phyloP scores from a whole-genome alignment of 2,329 filamentous ascomycete species.

The Drechslerella dactyloides region DNA sequence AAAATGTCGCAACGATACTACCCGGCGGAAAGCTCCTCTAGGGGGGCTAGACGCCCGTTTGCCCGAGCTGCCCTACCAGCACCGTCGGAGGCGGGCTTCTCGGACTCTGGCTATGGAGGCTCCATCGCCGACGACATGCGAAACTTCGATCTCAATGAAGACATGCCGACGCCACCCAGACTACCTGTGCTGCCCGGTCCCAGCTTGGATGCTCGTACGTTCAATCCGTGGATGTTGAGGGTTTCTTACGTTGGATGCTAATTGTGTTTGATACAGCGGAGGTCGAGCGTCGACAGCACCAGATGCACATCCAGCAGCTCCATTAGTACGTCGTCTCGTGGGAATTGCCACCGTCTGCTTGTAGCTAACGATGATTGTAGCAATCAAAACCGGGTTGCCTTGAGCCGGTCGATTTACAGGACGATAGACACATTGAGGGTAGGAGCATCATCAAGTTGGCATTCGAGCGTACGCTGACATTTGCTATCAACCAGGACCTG shows the following conservation, averaged over 20 bases:
- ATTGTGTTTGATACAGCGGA: conserved; percentile 60
- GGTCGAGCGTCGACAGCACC: conserved; percentile 71
- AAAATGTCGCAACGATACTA: conserved; percentile 51
- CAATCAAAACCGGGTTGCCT: conserved; percentile 84
- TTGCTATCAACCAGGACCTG: conserved; percentile 62
- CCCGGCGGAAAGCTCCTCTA: conserved; percentile 50
- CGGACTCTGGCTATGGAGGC: conserved; percentile 88
- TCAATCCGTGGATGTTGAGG: conserved; percentile 51
- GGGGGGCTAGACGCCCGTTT: conserved; percentile 43
- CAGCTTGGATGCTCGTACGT: conserved; percentile 40
- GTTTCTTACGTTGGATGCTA: conserved; percentile 57
- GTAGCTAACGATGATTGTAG: conserved; percentile 55
- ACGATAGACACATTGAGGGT: conserved; percentile 80
- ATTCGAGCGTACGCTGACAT: conserved; percentile 5
- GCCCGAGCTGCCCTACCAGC: conserved; percentile 30
- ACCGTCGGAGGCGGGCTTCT: conserved; percentile 36
- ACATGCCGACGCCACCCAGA: conserved; percentile 49
- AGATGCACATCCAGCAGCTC: conserved; percentile 87
- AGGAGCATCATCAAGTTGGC: conserved; percentile 8
- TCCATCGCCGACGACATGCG: conserved; percentile 72
- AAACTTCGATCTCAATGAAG: conserved; percentile 57
- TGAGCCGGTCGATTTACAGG: conserved; percentile 85
- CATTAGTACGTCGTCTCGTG: conserved; percentile 68
- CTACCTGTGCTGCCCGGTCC: conserved; percentile 33
- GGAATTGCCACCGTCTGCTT: conserved; percentile 2